Percentiles rank a stretch among this genome's conserved stretches.
These are phyloP conservation scores for Globisporangium iwayamae DNA, from an alignment of 352 stramenopile species.

Conservation along the genomic window DNA sequence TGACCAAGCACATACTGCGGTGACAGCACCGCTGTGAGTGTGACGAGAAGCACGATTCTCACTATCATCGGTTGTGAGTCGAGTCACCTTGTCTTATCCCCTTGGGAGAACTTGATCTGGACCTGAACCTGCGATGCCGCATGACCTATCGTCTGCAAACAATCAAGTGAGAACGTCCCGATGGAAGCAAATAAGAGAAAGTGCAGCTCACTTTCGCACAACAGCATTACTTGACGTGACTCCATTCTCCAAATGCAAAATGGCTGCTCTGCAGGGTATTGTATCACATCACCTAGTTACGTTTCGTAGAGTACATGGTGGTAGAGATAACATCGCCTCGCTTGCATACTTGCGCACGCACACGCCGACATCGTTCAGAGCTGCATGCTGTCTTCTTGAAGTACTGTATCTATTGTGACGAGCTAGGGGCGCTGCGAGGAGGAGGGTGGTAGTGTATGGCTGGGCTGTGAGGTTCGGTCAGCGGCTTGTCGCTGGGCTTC, in stretches of 20 bases:
- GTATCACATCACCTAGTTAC: conserved; percentile 1
- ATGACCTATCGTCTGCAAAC: conserved; percentile 11
- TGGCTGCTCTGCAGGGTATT: neutral
- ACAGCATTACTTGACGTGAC: conserved; percentile 12
- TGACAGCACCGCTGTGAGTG: conserved; percentile 3
- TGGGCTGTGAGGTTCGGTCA: conserved; percentile 62
- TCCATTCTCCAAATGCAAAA: conserved; percentile 7
- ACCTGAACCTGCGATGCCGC: neutral
- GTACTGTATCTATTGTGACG: neutral
- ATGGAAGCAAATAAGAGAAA: conserved; percentile 7
- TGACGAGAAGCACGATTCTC: conserved; percentile 2
- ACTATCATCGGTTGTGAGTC: neutral
- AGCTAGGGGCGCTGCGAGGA: conserved; percentile 1
- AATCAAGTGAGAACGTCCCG: conserved; percentile 24
- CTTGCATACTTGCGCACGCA: neutral
- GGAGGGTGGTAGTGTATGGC: conserved; percentile 25
- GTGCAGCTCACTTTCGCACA: conserved; percentile 13
- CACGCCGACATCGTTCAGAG: too few species aligned
- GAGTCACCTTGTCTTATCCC: neutral
- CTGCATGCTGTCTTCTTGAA: neutral
- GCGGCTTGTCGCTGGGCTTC: conserved; percentile 37
- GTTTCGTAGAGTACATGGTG: conserved; percentile 4
- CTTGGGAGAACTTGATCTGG: neutral
- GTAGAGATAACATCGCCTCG: neutral
- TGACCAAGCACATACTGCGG: neutral